A percentile compares a stretch with the other conserved stretches of the same genome.
phyloP scores from a whole-genome alignment of 1,139 yeast species.

The Sugiyamaella japonica region DNA sequence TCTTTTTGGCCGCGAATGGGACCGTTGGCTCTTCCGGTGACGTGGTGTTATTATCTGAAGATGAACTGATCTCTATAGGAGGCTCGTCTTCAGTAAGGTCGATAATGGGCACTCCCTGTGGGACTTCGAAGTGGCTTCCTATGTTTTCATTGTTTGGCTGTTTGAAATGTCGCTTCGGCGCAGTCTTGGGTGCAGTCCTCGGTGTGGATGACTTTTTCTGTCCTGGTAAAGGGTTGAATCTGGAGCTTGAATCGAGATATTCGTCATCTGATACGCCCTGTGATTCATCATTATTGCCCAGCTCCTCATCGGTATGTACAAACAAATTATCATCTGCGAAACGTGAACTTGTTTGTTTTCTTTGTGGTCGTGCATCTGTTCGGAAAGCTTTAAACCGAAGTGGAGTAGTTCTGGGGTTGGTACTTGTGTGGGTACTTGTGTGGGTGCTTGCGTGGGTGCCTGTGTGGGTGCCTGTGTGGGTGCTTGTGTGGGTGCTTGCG shows the following conservation, averaged over 20 bases:
- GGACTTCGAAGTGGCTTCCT: no score
- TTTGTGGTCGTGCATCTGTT: neutral
- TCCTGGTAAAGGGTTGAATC: neutral
- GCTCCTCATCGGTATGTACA: conserved; percentile 4
- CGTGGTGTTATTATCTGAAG: neutral
- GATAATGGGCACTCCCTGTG: conserved; percentile 19
- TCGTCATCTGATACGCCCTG: conserved; percentile 5
- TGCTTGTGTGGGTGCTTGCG: no score
- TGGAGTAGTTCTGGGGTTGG: neutral
- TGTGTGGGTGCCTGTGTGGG: no score
- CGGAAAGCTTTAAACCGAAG: conserved; percentile 4
- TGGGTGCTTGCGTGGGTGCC: no score
- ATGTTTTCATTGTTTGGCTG: no score
- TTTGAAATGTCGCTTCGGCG: conserved; percentile 1
- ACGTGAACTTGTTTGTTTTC: neutral
- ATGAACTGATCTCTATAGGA: conserved; percentile 10
- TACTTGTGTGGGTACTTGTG: neutral
- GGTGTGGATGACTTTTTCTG: no score
- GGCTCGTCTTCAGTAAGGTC: conserved; percentile 28
- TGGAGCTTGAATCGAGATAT: conserved; percentile 9
- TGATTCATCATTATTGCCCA: neutral
- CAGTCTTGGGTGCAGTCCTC: no score
- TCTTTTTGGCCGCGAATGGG: neutral
- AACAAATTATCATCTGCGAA: conserved; percentile 2
- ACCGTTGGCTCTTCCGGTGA: neutral